A percentile compares a stretch with the other conserved stretches of the same genome.
Conservation (phyloP, 1,284 basidiomycete genomes). For the Entoloma clypeatum region DNA sequence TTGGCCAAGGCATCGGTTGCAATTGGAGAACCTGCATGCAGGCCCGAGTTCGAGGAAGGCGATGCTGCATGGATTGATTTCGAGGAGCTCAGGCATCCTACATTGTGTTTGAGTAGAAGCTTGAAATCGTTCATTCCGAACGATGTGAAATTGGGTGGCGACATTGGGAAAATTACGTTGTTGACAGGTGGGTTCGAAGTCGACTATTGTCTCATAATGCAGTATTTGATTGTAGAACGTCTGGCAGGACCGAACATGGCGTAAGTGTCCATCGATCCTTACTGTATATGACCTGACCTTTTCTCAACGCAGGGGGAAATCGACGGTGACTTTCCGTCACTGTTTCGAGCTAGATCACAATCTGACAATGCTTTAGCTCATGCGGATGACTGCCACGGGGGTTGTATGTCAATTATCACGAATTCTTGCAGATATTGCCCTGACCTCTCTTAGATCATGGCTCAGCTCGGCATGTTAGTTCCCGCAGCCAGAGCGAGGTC, state of each 20-base stretch:
- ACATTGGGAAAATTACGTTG: conserved; percentile 76
- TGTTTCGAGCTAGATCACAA: conserved; percentile 3
- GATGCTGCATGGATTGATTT: conserved; percentile 64
- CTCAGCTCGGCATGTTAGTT: conserved; percentile 96
- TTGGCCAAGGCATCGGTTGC: conserved; percentile 87
- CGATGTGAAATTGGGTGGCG: conserved; percentile 82
- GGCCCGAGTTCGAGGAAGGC: conserved; percentile 84
- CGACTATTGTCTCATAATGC: conserved; percentile 1
- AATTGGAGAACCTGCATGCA: conserved; percentile 89
- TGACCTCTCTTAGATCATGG: conserved; percentile 69
- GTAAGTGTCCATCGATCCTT: conserved; percentile 39
- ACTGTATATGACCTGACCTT: conserved; percentile 11
- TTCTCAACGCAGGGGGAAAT: conserved; percentile 64
- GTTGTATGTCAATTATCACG: conserved; percentile 47
- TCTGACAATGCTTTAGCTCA: conserved; percentile 44
- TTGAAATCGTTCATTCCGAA: conserved; percentile 90
- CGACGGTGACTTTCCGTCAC: conserved; percentile 52
- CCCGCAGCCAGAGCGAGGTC: conserved; percentile 82
- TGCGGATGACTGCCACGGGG: conserved; percentile 96
- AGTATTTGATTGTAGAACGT: conserved; percentile 3
- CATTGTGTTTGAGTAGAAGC: conserved; percentile 57
- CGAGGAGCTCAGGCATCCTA: conserved; percentile 71
- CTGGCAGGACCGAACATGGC: conserved; percentile 83
- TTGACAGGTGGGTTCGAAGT: conserved; percentile 69
- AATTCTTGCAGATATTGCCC: neutral